Conservation (phyloP, 129 eudicot genomes). For the Arctium lappa region DNA sequence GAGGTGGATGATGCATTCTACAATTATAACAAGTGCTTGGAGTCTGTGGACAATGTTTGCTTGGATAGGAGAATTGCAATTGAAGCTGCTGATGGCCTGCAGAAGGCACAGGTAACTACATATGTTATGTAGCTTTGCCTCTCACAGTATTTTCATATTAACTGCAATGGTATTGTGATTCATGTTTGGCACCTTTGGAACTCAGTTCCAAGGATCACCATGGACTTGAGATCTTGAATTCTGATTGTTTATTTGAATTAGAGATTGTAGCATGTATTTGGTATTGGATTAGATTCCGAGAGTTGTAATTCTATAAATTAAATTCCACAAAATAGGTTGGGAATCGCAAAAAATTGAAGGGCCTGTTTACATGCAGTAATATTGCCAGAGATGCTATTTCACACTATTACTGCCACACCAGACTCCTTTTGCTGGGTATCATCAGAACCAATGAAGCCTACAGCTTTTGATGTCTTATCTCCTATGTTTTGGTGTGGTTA, state of each 20-base stretch:
- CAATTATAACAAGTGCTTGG: slow-evolving; percentile 55
- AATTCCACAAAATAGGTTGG: neutral
- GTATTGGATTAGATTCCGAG: neutral
- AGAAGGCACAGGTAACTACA: slow-evolving; percentile 61
- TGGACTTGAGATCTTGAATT: slow-evolving; percentile 8
- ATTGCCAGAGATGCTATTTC: neutral
- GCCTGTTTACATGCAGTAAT: neutral
- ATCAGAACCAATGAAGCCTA: neutral
- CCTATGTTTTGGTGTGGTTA: neutral
- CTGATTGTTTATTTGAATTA: neutral
- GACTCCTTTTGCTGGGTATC: neutral
- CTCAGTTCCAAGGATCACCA: neutral
- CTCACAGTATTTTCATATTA: neutral
- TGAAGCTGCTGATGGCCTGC: slow-evolving; percentile 91
- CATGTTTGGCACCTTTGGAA: neutral
- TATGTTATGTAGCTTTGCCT: neutral
- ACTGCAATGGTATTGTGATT: neutral
- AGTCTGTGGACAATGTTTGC: slow-evolving; percentile 38
- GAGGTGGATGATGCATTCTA: slow-evolving; percentile 67
- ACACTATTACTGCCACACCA: neutral
- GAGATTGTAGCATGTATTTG: neutral
- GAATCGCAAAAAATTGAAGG: neutral
- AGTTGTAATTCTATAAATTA: neutral
- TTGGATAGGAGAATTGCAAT: slow-evolving; percentile 74
- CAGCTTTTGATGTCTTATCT: neutral